These are phyloP conservation scores for Dioszegia aurantiaca DNA, from an alignment of 768 basidiomycete species.

Conservation along the genomic window DNA sequence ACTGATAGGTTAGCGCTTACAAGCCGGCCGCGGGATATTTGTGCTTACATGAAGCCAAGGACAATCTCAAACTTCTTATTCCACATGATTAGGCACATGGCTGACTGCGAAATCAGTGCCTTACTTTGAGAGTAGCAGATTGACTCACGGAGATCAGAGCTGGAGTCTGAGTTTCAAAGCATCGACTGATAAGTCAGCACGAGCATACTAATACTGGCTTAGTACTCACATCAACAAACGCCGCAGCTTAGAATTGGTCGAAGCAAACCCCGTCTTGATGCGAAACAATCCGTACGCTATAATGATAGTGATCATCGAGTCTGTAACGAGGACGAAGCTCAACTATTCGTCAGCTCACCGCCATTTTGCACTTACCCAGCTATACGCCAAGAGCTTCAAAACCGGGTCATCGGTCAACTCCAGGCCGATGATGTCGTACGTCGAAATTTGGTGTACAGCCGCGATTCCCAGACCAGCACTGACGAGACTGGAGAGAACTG, in stretches of 20 bases:
- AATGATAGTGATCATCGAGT: not conserved
- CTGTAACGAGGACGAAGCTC: not conserved
- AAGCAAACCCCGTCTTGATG: not conserved
- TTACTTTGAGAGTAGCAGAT: not conserved
- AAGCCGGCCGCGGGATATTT: not conserved
- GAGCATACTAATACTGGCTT: not conserved
- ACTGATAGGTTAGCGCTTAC: not conserved
- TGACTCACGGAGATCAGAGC: not conserved
- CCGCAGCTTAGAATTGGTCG: not conserved
- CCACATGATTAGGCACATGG: not conserved
- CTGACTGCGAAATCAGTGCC: not conserved
- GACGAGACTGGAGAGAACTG: no score
- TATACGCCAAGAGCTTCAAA: not conserved
- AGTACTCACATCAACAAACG: not conserved
- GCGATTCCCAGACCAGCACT: no score
- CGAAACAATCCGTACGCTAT: not conserved
- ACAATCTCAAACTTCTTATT: not conserved
- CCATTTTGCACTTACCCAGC: conserved; percentile 1
- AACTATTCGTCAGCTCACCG: not conserved
- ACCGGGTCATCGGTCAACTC: not conserved
- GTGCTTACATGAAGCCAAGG: not conserved
- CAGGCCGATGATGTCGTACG: not conserved
- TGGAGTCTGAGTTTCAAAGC: not conserved
- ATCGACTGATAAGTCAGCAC: not conserved
- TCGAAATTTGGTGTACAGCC: no score